phyloP scores from a whole-genome alignment of 768 basidiomycete genomes.

The Agaricus blazei region DNA sequence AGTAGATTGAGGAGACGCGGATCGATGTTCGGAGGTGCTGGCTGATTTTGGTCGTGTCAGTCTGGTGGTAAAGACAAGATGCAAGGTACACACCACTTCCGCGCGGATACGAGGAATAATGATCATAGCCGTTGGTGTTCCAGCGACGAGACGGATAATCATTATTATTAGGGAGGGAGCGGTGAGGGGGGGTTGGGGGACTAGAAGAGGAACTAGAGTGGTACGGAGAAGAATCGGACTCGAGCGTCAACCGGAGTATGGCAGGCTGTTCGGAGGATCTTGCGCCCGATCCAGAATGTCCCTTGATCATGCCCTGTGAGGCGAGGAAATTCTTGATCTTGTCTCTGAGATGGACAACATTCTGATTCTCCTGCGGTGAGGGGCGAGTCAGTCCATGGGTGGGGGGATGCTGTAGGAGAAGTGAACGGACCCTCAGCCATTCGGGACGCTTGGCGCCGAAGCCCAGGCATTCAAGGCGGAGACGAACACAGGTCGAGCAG shows the following conservation, averaged over 20 bases:
- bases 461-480: constrained; percentile 79
- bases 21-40: not conserved
- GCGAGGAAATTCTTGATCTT: constrained; percentile 78
- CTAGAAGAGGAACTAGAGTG: constrained; percentile 29
- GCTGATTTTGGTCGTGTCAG: constrained; percentile 4
- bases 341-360: constrained; percentile 64
- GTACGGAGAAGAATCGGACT: constrained; percentile 40
- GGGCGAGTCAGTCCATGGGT: constrained; percentile 9
- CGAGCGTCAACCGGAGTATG: constrained; percentile 49
- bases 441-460: constrained; percentile 84
- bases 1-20: constrained; percentile 3
- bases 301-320: constrained; percentile 86
- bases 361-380: constrained; percentile 54
- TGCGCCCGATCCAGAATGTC: constrained; percentile 69
- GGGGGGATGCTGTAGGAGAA: constrained; percentile 10
- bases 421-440: constrained; percentile 64
- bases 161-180: constrained; percentile 20
- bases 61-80: not conserved
- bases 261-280: constrained; percentile 51
- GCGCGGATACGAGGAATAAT: not conserved
- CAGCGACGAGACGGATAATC: constrained; percentile 8
- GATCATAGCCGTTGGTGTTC: not conserved
- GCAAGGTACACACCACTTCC: not conserved
- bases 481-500: constrained; percentile 74
- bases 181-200: constrained; percentile 24